phyloP scores from a whole-genome alignment of 1,139 yeast genomes.

The Protomyces inundatus region DNA sequence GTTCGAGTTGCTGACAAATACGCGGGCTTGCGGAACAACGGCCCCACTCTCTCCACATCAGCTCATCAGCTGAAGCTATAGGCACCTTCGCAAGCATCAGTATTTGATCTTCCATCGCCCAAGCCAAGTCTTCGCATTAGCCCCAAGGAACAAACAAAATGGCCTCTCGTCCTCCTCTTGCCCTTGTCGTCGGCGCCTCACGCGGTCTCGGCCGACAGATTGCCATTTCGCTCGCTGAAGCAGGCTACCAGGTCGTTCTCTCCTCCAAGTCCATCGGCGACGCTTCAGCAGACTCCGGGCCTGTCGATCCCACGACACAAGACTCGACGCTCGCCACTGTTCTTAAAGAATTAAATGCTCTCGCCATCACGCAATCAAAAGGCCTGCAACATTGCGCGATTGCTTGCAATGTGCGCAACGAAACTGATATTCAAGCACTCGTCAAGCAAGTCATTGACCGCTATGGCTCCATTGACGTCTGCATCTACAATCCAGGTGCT shows the following conservation, averaged over 20 bases:
- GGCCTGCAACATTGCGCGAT: background rate
- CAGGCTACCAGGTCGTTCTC: constrained; percentile 6
- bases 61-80: no score
- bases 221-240: constrained; percentile 6
- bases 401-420: constrained; percentile 6
- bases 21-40: no score
- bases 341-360: background rate
- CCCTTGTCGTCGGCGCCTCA: constrained; percentile 11
- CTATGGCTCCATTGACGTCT: constrained; percentile 1
- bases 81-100: no score
- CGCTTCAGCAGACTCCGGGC: background rate
- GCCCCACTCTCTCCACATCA: no score
- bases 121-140: no score
- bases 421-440: background rate
- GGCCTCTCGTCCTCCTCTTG: background rate
- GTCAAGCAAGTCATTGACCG: background rate
- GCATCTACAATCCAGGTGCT: constrained; percentile 16
- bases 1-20: no score
- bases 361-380: background rate
- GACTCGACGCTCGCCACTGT: constrained; percentile 13
- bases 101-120: no score
- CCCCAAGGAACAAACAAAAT: background rate
- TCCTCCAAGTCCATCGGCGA: constrained; percentile 9
- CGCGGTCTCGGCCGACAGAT: constrained; percentile 13
- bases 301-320: background rate